Percentiles rank a stretch among this genome's conserved stretches.
These are phyloP conservation scores for Ehretia macrophylla DNA, from an alignment of 257 asterid species.

Conservation along the genomic window DNA sequence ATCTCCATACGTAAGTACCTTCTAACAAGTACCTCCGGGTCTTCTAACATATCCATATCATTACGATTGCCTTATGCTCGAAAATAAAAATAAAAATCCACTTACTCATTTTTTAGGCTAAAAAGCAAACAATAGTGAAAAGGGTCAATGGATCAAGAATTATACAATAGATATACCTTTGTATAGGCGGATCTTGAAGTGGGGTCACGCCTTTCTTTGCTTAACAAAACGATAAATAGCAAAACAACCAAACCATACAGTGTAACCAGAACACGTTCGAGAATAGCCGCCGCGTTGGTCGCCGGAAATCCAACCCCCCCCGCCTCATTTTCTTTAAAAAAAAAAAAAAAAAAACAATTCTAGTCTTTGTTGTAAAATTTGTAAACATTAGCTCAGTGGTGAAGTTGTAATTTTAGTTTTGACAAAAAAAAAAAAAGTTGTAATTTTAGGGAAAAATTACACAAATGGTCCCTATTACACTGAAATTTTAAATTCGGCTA, in stretches of 20 bases:
- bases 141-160: background rate
- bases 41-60: too few relatives aligned
- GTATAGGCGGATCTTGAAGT: slow-evolving; percentile 49
- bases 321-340: slow-evolving; percentile 45
- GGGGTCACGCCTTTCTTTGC: slow-evolving; percentile 54
- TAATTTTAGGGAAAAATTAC: too few relatives aligned
- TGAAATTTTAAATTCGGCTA: too few relatives aligned
- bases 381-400: too few relatives aligned
- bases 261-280: slow-evolving; percentile 61
- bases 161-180: slow-evolving; percentile 39
- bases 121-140: background rate
- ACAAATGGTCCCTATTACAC: too few relatives aligned
- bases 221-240: slow-evolving; percentile 53
- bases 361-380: too few relatives aligned
- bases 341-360: background rate
- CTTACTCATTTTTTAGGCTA: background rate
- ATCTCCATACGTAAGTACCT: too few relatives aligned
- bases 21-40: too few relatives aligned
- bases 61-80: too few relatives aligned
- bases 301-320: slow-evolving; percentile 74
- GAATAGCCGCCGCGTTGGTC: slow-evolving; percentile 66
- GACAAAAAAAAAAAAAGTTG: too few relatives aligned
- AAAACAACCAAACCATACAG: slow-evolving; percentile 54
- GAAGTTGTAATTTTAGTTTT: background rate
- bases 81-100: too few relatives aligned